Evolutionary conservation across 2,329 filamentous ascomycete species (phyloP), one percentile per base, ranked within the genome.

Genomic region (Aspergillus sp.): DNA sequence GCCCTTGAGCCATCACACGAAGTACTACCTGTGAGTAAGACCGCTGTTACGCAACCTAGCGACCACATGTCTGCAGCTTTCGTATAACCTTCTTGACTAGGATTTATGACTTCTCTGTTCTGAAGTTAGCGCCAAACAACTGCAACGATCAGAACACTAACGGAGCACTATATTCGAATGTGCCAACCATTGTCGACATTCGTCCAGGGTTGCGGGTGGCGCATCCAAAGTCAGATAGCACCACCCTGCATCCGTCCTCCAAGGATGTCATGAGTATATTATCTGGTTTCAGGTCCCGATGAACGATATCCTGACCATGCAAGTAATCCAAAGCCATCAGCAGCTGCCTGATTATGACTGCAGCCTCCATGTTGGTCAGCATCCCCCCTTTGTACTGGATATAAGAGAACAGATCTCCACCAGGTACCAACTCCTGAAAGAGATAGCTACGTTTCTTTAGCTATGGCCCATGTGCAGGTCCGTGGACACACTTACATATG

Each of bases 201-300:
- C 84, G 77, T 61, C 70, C 50, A 32, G 42, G 67, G 25, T 61
- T 65, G 17, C 66, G 59, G 41, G 80, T 79, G 2, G 85, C 81
- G 64, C 82, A 81, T 8, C 86, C 86, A 67, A 88, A 88, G 68
- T 88, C 86, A 0, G 84, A 85, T 44, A 88, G 75, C 1, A 88
- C 78, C 7, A 88, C 76, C 21, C 86, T 79, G 21, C 79, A 78
- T 3, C 81, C 81, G 47, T 76, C 73, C 13, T 77, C 74, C 54
- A 82, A 76, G 1, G 82, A 84, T 0, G 83, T 83, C 78, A 88
- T 80, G 30, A 88, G 77, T 8, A 88, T 82, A 64, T 88, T 88
- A 55, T 88, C 86, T 0, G 85, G 85, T 66, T 88, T 88, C 52
- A 88, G 77, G 66, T 88, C 86, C 32, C 86, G 78, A 69, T 88